Conservation (phyloP, 192 early-diverging fungal genomes). For the Paraglomus occultum region DNA sequence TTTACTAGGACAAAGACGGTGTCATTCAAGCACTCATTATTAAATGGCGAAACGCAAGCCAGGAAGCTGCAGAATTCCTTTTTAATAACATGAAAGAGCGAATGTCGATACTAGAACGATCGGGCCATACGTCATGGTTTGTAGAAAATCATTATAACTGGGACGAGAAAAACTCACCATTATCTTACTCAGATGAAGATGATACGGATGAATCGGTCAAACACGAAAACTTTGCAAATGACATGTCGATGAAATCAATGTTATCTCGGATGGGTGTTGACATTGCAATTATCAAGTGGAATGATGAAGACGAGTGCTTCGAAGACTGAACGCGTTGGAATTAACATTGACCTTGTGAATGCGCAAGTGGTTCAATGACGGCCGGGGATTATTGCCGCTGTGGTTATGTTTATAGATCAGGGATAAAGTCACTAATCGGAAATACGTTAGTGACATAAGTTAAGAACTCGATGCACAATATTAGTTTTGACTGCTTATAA, state of each 20-base stretch:
- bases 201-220: background rate
- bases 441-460: too few relatives aligned
- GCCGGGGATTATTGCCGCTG: too few relatives aligned
- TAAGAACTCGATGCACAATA: too few relatives aligned
- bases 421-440: too few relatives aligned
- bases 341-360: too few relatives aligned
- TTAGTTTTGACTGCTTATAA: too few relatives aligned
- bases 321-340: slow-evolving; percentile 1
- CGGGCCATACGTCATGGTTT: slow-evolving; percentile 1
- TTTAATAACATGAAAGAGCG: background rate
- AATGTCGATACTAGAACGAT: slow-evolving; percentile 3
- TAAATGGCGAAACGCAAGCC: slow-evolving; percentile 18
- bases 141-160: background rate
- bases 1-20: background rate
- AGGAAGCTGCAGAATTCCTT: slow-evolving; percentile 20
- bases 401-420: too few relatives aligned
- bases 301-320: slow-evolving; percentile 26
- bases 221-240: background rate
- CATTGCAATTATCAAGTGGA: slow-evolving; percentile 15
- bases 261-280: slow-evolving; percentile 15
- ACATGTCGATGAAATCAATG: slow-evolving; percentile 15
- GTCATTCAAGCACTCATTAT: slow-evolving; percentile 2
- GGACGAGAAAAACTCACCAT: background rate
- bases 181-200: background rate
- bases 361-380: too few relatives aligned